Evolutionary conservation across 1,284 basidiomycete species (phyloP).

Genomic region (Trametes versicolor): DNA sequence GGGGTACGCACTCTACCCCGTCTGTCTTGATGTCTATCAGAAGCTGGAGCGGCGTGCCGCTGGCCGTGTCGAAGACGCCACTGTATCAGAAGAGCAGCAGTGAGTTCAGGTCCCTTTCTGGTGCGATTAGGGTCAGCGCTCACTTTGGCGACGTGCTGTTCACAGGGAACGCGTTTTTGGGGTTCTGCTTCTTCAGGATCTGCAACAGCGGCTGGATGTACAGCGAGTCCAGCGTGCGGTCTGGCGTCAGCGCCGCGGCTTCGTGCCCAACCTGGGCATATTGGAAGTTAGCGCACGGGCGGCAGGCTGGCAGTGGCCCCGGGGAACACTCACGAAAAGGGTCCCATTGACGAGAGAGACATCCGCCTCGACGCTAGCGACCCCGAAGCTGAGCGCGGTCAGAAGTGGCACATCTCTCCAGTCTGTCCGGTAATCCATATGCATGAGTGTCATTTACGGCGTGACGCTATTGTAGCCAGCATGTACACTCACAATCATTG

Average conservation of each 20-base stretch:
- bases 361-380: constrained; percentile 64
- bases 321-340: constrained; percentile 48
- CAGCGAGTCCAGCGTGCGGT: constrained; percentile 52
- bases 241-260: constrained; percentile 45
- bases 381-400: constrained; percentile 59
- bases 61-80: constrained; percentile 60
- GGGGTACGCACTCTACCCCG: constrained; percentile 50
- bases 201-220: constrained; percentile 59
- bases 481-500: constrained; percentile 61
- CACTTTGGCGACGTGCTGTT: constrained; percentile 55
- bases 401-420: constrained; percentile 63
- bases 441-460: neutral
- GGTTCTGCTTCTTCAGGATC: constrained; percentile 55
- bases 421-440: constrained; percentile 44
- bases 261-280: constrained; percentile 58
- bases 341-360: constrained; percentile 58
- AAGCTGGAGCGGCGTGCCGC: constrained; percentile 54
- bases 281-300: neutral
- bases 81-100: constrained; percentile 32
- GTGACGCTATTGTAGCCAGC: neutral
- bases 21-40: constrained; percentile 64
- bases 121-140: constrained; percentile 23
- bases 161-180: constrained; percentile 51
- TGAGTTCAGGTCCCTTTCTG: neutral
- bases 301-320: neutral